These are phyloP conservation scores for Aspergillus ibericus DNA, from an alignment of 2,329 filamentous ascomycete species.

Conservation along the genomic window DNA sequence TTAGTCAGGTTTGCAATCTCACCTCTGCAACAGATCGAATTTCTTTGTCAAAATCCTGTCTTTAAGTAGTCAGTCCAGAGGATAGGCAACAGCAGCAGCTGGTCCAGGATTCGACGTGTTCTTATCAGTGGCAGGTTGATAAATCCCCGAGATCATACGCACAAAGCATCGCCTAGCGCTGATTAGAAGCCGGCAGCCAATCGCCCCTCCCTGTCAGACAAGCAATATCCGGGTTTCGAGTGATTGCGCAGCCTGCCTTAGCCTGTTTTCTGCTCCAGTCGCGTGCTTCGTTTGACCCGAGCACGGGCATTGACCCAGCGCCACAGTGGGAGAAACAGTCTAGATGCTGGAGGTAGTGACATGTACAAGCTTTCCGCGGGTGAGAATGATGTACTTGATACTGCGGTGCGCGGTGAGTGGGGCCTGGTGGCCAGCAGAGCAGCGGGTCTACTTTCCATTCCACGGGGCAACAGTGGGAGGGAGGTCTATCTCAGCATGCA, in stretches of 20 bases:
- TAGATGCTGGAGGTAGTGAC: neutral
- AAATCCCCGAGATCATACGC: neutral
- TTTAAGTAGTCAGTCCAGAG: too few species aligned
- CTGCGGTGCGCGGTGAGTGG: neutral
- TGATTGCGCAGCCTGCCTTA: slow-evolving; percentile 2
- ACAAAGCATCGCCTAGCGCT: neutral
- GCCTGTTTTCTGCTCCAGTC: neutral
- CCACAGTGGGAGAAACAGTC: neutral
- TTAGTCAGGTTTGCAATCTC: too few species aligned
- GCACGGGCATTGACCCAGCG: neutral
- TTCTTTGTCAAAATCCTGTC: too few species aligned
- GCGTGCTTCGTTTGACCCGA: neutral
- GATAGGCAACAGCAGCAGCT: too few species aligned
- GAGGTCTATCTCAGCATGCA: neutral
- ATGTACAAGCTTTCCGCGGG: neutral
- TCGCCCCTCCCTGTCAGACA: neutral
- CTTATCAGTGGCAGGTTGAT: too few species aligned
- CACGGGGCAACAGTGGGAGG: neutral
- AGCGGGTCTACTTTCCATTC: neutral
- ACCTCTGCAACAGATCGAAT: too few species aligned
- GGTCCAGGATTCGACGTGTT: too few species aligned
- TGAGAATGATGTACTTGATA: neutral
- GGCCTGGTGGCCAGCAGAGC: neutral
- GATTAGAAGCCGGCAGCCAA: neutral
- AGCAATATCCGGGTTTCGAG: neutral